Conservation (phyloP, 176 grass and related monocot species). For the Carex kokanica region DNA sequence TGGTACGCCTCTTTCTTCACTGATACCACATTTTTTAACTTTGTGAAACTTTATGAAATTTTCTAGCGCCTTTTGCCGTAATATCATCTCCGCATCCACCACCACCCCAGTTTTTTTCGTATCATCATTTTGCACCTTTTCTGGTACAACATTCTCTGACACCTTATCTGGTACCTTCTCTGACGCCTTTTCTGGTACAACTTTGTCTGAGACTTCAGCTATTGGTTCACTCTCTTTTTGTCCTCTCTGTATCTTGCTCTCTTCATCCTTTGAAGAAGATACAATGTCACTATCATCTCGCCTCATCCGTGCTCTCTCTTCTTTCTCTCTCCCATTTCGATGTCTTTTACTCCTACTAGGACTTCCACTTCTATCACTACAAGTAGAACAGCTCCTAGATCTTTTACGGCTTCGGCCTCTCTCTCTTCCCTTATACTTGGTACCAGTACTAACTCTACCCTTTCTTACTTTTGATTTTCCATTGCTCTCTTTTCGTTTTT, state of each 20-base stretch:
- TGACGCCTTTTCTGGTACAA: slow-evolving; percentile 18
- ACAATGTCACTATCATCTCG: slow-evolving; percentile 28
- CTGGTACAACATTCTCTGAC: slow-evolving; percentile 13
- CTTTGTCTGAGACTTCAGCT: background rate
- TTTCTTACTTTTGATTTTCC: slow-evolving; percentile 39
- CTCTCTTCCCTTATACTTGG: slow-evolving; percentile 37
- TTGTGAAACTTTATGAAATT: slow-evolving; percentile 79
- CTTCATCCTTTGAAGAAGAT: background rate
- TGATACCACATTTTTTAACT: slow-evolving; percentile 27
- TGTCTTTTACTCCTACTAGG: slow-evolving; percentile 33
- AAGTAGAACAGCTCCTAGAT: slow-evolving; percentile 36
- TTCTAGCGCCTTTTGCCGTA: slow-evolving; percentile 82
- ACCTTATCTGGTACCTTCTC: background rate
- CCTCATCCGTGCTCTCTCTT: slow-evolving; percentile 6
- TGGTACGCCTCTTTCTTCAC: slow-evolving; percentile 24
- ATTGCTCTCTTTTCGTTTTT: slow-evolving; percentile 15
- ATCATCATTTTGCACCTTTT: slow-evolving; percentile 26
- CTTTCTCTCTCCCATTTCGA: slow-evolving; percentile 21
- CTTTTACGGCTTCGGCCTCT: slow-evolving; percentile 29
- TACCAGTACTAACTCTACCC: slow-evolving; percentile 34
- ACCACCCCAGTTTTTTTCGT: slow-evolving; percentile 30
- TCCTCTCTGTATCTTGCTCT: background rate
- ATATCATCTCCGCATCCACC: slow-evolving; percentile 66
- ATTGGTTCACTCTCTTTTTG: slow-evolving; percentile 27
- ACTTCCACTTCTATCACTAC: slow-evolving; percentile 34